Evolutionary conservation across 805 yeast genomes (phyloP).

Genomic region (Brettanomyces custersianus): DNA sequence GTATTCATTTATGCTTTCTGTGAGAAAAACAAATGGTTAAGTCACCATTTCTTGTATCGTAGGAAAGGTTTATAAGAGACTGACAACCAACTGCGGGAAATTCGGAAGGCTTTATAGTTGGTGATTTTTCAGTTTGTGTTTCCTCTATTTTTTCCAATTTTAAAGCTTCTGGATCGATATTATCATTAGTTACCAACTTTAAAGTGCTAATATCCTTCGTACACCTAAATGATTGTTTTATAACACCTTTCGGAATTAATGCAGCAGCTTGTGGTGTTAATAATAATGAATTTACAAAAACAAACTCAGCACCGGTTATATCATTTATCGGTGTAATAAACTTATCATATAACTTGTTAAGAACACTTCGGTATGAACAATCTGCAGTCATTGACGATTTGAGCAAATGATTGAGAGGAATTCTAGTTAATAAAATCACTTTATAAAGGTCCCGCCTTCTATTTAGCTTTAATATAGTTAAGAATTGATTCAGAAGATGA

Average conservation of each 20-base stretch:
- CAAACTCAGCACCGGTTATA: slow-evolving; percentile 22
- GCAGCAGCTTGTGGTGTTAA: not conserved
- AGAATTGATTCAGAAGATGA: slow-evolving; percentile 16
- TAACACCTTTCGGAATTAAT: not conserved
- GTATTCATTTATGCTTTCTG: slow-evolving; percentile 13
- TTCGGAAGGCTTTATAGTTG: too few relatives aligned
- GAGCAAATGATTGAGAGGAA: slow-evolving; percentile 13
- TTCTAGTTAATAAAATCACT: slow-evolving; percentile 15
- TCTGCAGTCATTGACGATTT: slow-evolving; percentile 15
- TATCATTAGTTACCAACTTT: slow-evolving; percentile 3
- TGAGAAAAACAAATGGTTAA: slow-evolving; percentile 23
- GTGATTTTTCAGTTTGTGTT: too few relatives aligned
- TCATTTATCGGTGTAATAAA: slow-evolving; percentile 22
- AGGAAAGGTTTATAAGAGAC: slow-evolving; percentile 20
- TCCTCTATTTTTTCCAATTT: slow-evolving; percentile 7
- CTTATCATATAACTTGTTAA: slow-evolving; percentile 19
- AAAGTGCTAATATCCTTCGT: slow-evolving; percentile 5
- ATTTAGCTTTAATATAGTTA: slow-evolving; percentile 18
- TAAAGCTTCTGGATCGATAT: slow-evolving; percentile 16
- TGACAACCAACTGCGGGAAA: too few relatives aligned
- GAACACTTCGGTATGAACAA: slow-evolving; percentile 15
- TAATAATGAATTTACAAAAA: slow-evolving; percentile 8
- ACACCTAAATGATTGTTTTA: slow-evolving; percentile 8
- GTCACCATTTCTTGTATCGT: slow-evolving; percentile 18
- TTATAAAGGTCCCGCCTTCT: slow-evolving; percentile 17